Base-by-base conservation (phyloP, 768 basidiomycete genomes). In the Hericium erinaceus region DNA sequence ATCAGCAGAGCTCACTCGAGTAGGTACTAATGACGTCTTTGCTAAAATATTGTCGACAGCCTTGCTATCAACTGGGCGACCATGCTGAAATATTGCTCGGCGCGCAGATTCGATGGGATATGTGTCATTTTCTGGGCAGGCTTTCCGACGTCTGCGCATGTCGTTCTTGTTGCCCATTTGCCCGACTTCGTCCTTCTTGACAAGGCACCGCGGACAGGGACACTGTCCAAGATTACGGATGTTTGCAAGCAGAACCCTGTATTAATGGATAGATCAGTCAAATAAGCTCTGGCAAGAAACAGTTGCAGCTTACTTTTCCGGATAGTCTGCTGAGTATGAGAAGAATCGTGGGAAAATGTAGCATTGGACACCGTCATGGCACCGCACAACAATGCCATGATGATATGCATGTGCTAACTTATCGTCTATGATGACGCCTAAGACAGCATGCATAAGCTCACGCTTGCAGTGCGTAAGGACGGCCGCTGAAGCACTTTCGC, bases 321-420 rank as follows among this genome's bases (percentile, higher is more conserved):
- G 71, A 58, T 73, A 73, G 55, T 73, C 68, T 0, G 68, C 72
- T 0, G 68, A 67, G 48, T 71, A 69, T 2, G 64, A 62, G 46
- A 70, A 64, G 38, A 73, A 52, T 0, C 65, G 59, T 10, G 66
- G 65, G 52, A 60, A 72, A 1, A 71, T 1, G 2, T 61, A 55
- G 13, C 69, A 37, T 8, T 5, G 11, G 2, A 72, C 49, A 0
- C 69, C 67, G 51, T 73, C 70, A 4, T 22, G 37, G 52, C 62
- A 73, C 3, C n/a, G 22, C 3, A 72, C 44, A 2, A 71, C 53
- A 38, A 67, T 63, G 0, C 71, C 69, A 46, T 69, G 58, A 6
- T 26, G n/a, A 38, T 67, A 70, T 1, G 68, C 68, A 10, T 66
- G 18, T 3, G 63, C 39, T 16, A 70, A 68, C 0, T 65, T 61